Evolutionary conservation across 1,139 yeast species (phyloP).

Genomic region (Blastobotrys petasosporus): DNA sequence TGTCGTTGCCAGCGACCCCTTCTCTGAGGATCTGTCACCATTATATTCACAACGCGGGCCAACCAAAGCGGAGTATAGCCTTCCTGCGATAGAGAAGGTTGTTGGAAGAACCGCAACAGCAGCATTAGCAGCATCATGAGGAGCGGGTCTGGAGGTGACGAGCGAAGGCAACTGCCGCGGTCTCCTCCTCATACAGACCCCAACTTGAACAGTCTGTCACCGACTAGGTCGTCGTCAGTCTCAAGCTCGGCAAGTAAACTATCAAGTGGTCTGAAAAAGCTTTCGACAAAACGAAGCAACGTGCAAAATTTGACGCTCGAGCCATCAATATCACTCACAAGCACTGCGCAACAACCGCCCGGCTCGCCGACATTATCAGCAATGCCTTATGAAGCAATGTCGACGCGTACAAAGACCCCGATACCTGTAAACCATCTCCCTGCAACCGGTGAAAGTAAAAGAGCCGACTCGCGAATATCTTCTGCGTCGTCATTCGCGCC

Average conservation of each 20-base stretch:
- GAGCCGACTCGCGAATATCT: slow-evolving; percentile 7
- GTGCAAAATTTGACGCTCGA: slow-evolving; percentile 3
- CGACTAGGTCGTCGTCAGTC: slow-evolving; percentile 6
- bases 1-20: too few relatives aligned
- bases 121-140: not conserved
- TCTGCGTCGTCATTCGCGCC: slow-evolving; percentile 17
- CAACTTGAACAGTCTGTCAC: slow-evolving; percentile 6
- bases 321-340: slow-evolving; percentile 7
- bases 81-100: too few relatives aligned
- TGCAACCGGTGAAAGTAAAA: slow-evolving; percentile 15
- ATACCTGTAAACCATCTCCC: slow-evolving; percentile 26
- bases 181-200: slow-evolving; percentile 9
- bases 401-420: slow-evolving; percentile 24
- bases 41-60: too few relatives aligned
- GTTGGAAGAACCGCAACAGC: too few relatives aligned
- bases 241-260: slow-evolving; percentile 12
- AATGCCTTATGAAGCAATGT: slow-evolving; percentile 26
- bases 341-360: not conserved
- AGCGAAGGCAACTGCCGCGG: slow-evolving; percentile 8
- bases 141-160: slow-evolving; percentile 8
- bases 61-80: too few relatives aligned
- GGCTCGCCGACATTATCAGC: slow-evolving; percentile 15
- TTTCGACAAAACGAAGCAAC: slow-evolving; percentile 10
- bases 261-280: slow-evolving; percentile 10
- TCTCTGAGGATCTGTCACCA: too few relatives aligned